phyloP scores from a whole-genome alignment of 192 early-diverging fungal species.

The Backusella psychrophila region DNA sequence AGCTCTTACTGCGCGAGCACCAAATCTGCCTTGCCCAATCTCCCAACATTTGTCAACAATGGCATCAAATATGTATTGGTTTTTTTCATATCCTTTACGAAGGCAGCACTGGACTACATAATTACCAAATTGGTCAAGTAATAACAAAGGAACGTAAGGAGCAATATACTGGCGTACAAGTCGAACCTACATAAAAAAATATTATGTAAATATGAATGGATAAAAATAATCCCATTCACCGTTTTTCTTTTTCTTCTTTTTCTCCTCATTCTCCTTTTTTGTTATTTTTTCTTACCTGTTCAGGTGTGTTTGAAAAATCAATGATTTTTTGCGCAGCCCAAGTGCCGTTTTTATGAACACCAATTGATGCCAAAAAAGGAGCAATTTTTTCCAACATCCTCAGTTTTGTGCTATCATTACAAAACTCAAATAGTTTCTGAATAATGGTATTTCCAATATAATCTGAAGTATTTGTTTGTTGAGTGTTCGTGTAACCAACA shows the following conservation, averaged over 20 bases:
- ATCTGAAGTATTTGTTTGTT: conserved; percentile 41
- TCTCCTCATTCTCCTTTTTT: background rate
- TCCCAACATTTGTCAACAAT: conserved; percentile 87
- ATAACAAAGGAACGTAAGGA: conserved; percentile 79
- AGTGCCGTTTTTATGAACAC: conserved; percentile 98
- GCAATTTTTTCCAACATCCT: conserved; percentile 78
- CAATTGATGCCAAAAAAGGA: conserved; percentile 86
- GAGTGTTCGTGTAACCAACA: background rate
- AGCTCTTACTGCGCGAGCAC: conserved; percentile 89
- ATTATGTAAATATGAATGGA: background rate
- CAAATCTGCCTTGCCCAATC: conserved; percentile 92
- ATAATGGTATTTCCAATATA: conserved; percentile 98
- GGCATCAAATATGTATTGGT: conserved; percentile 96
- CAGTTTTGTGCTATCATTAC: conserved; percentile 63
- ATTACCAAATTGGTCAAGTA: conserved; percentile 98
- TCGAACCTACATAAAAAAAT: conserved; percentile 40
- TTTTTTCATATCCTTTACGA: conserved; percentile 72
- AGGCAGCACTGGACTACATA: conserved; percentile 98
- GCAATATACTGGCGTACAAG: conserved; percentile 60
- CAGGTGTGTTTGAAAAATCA: conserved; percentile 75
- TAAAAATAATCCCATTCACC: background rate
- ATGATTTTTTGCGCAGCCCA: conserved; percentile 99
- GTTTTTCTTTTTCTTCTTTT: background rate
- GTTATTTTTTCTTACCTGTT: conserved; percentile 45
- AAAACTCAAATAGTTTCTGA: conserved; percentile 90